Evolutionary conservation across 2,329 filamentous ascomycete species (phyloP), one percentile per base, ranked within the genome.

Genomic region (Epicoccum nigrum): DNA sequence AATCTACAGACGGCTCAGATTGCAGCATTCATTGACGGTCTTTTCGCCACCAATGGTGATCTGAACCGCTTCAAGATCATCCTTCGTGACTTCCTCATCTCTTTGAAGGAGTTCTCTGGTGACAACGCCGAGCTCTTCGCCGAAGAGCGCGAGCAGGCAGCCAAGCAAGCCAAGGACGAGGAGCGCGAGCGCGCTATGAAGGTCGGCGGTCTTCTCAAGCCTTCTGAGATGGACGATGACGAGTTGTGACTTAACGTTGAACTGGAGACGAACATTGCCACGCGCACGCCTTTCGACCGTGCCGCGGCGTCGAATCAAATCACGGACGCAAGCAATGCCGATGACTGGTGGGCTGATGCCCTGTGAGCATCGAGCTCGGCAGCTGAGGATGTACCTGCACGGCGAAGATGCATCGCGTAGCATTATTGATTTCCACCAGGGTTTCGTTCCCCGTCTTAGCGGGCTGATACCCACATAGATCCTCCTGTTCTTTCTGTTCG

Each of bases 11-110:
- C 87, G 62, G 81, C 83, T 17, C 94, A 99, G 84, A 94, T 97
- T 64, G 85, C 88, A 60, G 83, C 84, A 47, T 99, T 99, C 74
- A 92, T 97, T 43, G 86, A 95, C 64, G 90, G 90, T 9, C 79
- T 99, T 9, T 96, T 99, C 74, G 84, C 87, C 6, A 83, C 90
- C 62, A 97, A 96, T 73, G 89, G 88, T 49, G 89, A 96, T 68
- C 86, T 95, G 60, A 89, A 90, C 70, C 92, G 92, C 73, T 99
- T 99, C 86, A 96, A 96, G 73, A 85, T 96, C 47, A 92, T 95
- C 67, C 80, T 99, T 44, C 91, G 94, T 60, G 94, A 99, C 76
- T 99, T 99, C 84, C 79, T 99, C 62, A 96, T 99, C 66, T 95
- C 92, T 17, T 81, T 99, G 63, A 96, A 97, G 77, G 95, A 99